Conservation (phyloP, 176 grass and related monocot species). For the Oryza glaberrima region DNA sequence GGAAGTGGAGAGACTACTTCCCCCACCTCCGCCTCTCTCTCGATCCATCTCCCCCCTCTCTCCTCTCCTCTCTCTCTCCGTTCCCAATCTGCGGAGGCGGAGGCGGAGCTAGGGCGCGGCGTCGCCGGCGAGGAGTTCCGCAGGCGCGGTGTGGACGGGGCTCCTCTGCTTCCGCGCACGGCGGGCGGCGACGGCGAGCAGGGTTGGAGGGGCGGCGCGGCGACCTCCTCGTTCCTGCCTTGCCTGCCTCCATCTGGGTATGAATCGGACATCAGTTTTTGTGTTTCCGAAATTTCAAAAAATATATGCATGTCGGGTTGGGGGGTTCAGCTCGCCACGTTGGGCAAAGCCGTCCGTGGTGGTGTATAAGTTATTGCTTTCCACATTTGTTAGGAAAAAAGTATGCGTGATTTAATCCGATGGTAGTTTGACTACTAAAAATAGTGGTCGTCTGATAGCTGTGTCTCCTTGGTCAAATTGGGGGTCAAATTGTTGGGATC, state of each 20-base stretch:
- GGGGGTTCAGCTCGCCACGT: not conserved
- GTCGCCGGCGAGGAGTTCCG: not conserved
- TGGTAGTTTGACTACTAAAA: slow-evolving; percentile 34
- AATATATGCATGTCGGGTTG: not conserved
- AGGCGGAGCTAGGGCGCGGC: not conserved
- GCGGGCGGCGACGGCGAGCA: not conserved
- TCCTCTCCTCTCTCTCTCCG: not conserved
- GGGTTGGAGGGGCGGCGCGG: not conserved
- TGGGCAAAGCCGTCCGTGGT: not conserved
- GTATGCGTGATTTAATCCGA: slow-evolving; percentile 6
- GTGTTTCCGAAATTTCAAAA: not conserved
- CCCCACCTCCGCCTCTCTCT: not conserved
- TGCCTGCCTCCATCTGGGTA: not conserved
- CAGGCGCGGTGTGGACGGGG: not conserved
- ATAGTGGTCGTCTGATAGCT: slow-evolving; percentile 16
- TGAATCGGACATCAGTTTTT: not conserved
- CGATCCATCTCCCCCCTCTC: not conserved
- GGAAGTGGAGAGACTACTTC: not conserved
- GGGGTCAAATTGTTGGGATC: not conserved
- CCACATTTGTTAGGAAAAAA: slow-evolving; percentile 26
- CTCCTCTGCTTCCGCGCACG: not conserved
- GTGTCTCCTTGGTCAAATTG: not conserved
- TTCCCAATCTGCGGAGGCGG: not conserved
- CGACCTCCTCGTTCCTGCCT: not conserved
- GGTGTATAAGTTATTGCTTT: slow-evolving; percentile 8